Evolutionary conservation across 495 filamentous ascomycete genomes (phyloP).

Genomic region (Hyaloscypha variabilis): DNA sequence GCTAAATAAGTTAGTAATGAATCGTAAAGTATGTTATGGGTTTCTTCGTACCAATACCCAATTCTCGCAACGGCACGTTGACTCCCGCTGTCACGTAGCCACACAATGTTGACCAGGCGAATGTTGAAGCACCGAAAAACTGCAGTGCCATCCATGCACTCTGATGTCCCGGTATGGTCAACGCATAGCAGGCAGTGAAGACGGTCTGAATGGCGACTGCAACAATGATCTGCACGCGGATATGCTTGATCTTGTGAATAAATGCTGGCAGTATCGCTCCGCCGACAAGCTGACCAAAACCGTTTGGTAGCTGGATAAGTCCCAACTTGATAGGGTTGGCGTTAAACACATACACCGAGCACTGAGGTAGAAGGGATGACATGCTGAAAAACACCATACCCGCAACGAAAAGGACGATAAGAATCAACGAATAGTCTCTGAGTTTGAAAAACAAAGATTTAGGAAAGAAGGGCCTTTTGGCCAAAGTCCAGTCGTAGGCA

Average conservation of each 20-base stretch:
- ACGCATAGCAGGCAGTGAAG: neutral
- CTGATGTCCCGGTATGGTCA: neutral
- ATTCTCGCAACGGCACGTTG: neutral
- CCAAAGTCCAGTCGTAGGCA: neutral
- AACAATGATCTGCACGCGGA: neutral
- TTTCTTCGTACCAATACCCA: neutral
- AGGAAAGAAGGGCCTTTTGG: neutral
- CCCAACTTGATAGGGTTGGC: neutral
- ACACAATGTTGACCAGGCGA: neutral
- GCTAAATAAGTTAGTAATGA: too few relatives aligned
- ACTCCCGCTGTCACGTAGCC: neutral
- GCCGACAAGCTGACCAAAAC: neutral
- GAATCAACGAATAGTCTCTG: neutral
- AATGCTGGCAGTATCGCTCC: neutral
- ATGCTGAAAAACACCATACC: neutral
- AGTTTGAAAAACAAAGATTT: neutral
- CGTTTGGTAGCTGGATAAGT: neutral
- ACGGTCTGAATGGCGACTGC: neutral
- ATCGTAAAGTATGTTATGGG: too few relatives aligned
- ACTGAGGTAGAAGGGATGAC: neutral
- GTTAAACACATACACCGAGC: neutral
- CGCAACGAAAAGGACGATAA: neutral
- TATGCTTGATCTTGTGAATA: neutral
- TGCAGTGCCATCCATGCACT: neutral
- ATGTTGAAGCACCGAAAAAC: neutral